Base-by-base conservation (phyloP, 495 filamentous ascomycete genomes). In the Cudoniella acicularis region DNA sequence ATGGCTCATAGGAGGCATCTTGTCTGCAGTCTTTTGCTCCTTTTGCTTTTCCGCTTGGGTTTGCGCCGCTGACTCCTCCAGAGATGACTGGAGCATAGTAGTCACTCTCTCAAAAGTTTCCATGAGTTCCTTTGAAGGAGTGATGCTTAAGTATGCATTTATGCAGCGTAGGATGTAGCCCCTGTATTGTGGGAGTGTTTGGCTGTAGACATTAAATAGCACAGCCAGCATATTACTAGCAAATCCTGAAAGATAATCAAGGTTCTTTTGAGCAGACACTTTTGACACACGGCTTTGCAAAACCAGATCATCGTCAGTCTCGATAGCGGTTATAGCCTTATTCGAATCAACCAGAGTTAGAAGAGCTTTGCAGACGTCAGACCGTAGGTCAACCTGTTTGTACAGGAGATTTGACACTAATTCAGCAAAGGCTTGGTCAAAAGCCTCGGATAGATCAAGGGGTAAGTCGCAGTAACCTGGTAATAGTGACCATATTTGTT, bases 181-280 rank as follows among this genome's bases (percentile, higher is more conserved):
- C 60, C 94, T 80, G 68, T 90, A 91, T 68, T 97, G 91, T 1
- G 95, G 94, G 20, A 98, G 77, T 1, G 95, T 98, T 68, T 95
- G 86, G 67, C 88, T 95, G 75, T 98, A 98, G 23, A 98, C 93
- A 68, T 98, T 98, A 79, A 98, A 98, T 42, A 98, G 78, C 1
- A 98, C 94, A 1, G 94, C 91, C 24, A 98, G 80, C 63, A 98
- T 69, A 61, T 98, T 97, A 50, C 88, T 85, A 8, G 93, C 81
- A 70, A 95, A 92, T 2, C 70, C 68, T 3, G 88, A 83, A 10
- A 98, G 78, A 70, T 96, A 87, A 21, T 82, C 76, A 41, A 98
- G 72, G 67, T 96, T 96, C 70, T 85, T 82, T 67, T 82, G 71
- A 0, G 94, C 94, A 30, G 82, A 77, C 27, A 71, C 80, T 75